Conservation (phyloP, 2,329 filamentous ascomycete genomes). For the Fusarium xyrophilum region DNA sequence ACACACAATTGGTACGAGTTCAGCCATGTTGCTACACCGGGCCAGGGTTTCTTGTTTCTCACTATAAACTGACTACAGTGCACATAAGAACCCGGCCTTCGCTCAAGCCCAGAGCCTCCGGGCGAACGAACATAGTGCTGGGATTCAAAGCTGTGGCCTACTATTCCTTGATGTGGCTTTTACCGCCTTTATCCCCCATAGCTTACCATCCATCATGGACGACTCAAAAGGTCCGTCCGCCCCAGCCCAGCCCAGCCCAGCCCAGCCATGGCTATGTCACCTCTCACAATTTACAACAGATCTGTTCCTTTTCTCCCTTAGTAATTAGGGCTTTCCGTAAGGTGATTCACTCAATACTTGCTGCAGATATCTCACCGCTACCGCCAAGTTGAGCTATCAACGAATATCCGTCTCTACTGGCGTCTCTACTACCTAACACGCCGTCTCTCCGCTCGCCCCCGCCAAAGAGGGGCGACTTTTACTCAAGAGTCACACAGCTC, state of each 20-base stretch:
- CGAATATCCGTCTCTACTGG: conserved; percentile 1
- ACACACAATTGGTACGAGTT: conserved; percentile 1
- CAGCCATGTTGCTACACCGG: neutral
- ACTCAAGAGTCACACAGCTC: conserved; percentile 32
- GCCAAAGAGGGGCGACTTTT: conserved; percentile 15
- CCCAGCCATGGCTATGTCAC: neutral
- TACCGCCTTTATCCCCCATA: neutral
- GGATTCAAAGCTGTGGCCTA: neutral
- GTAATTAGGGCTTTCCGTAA: neutral
- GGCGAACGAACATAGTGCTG: neutral
- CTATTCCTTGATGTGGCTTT: conserved; percentile 13
- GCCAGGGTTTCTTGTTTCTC: neutral
- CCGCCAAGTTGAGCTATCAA: neutral
- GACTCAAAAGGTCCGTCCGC: conserved; percentile 2
- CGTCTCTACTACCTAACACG: conserved; percentile 13
- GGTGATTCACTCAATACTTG: neutral
- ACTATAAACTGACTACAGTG: neutral
- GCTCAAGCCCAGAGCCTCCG: neutral
- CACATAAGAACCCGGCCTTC: neutral
- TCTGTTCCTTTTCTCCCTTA: neutral
- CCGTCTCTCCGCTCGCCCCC: conserved; percentile 12
- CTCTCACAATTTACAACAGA: neutral
- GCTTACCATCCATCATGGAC: neutral
- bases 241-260: neutral
- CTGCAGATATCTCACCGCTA: conserved; percentile 6